Conservation (phyloP, 75 land plant species). For the Pinus albicaulis region DNA sequence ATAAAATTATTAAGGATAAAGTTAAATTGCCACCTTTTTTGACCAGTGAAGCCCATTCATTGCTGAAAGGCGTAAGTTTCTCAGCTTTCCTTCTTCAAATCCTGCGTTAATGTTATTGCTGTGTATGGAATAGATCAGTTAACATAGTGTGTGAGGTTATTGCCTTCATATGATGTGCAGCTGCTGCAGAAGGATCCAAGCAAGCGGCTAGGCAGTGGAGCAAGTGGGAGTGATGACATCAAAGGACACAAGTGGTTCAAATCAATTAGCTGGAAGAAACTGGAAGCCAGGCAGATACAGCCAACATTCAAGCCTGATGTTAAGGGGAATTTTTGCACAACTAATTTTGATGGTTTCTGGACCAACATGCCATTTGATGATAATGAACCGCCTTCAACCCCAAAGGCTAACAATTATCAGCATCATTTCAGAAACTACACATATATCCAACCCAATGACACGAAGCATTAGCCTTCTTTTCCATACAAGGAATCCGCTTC, state of each 20-base stretch:
- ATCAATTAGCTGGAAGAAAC: conserved; percentile 82
- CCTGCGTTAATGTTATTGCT: neutral
- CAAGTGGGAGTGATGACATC: conserved; percentile 72
- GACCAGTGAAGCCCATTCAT: conserved; percentile 83
- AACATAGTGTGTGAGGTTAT: neutral
- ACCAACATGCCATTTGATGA: conserved; percentile 68
- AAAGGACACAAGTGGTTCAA: conserved; percentile 95
- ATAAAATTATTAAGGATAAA: conserved; percentile 86
- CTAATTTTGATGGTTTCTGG: conserved; percentile 88
- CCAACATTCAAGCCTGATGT: conserved; percentile 83
- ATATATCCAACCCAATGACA: too few species aligned
- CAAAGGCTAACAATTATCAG: conserved; percentile 11
- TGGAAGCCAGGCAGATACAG: conserved; percentile 65
- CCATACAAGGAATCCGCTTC: too few species aligned
- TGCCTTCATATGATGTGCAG: conserved; percentile 30
- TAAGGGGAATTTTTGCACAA: conserved; percentile 63
- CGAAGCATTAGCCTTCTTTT: too few species aligned
- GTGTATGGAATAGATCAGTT: neutral
- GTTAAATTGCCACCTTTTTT: conserved; percentile 79
- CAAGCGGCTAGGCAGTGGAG: conserved; percentile 83
- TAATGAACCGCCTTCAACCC: conserved; percentile 36
- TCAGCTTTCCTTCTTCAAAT: neutral
- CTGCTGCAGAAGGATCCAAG: conserved; percentile 77
- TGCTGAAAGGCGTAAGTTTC: conserved; percentile 77
- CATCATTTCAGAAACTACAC: too few species aligned